Evolutionary conservation across 1,284 basidiomycete genomes (phyloP), one percentile per base, ranked within the genome.

Genomic region (Moesziomyces antarcticus): DNA sequence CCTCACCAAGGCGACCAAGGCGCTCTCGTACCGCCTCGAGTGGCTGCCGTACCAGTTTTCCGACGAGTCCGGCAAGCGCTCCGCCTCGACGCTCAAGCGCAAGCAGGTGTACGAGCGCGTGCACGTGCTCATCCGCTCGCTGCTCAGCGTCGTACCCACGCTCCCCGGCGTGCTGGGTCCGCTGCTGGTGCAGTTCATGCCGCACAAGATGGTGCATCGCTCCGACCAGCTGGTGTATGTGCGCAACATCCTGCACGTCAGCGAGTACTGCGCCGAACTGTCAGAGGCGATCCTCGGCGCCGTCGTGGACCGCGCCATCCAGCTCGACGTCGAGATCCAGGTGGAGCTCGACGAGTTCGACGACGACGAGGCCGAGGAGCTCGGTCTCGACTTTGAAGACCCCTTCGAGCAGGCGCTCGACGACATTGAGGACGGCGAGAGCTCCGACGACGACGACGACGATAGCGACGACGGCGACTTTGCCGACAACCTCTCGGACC

Each of bases 301-400:
- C 0, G 92, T 97, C 43, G 88, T 98, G 18, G 94, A 97, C 83
- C 89, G 93, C 18, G 92, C 94, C 46, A 91, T 99, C 42, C 91
- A 96, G 84, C 93, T 99, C 62, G 97, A 99, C 84, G 95, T 96
- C 47, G 96, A 99, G 85, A 97, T 99, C 51, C 96, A 97, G 85
- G 92, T 95, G 21, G 94, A 96, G 80, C 84, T 96, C 3, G 96
- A 98, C 83, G 94, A 97, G 75, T 86, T 96, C 20, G 95, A 97
- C 60, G 85, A 85, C 14, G 80, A 81, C 16, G 79, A 79, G 20
- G 62, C 74, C 10, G 71, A 78, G 45, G 82, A 56, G 75, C 78
- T 58, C 56, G 83, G 73, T 24, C 62, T 78, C 16, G 85, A 89
- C 24, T 89, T 90, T 78, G 87, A 90, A 14, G 87, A 97, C 84